Evolutionary conservation across 148 eudicot genomes (phyloP).

Genomic region (Heliosperma pusillum): DNA sequence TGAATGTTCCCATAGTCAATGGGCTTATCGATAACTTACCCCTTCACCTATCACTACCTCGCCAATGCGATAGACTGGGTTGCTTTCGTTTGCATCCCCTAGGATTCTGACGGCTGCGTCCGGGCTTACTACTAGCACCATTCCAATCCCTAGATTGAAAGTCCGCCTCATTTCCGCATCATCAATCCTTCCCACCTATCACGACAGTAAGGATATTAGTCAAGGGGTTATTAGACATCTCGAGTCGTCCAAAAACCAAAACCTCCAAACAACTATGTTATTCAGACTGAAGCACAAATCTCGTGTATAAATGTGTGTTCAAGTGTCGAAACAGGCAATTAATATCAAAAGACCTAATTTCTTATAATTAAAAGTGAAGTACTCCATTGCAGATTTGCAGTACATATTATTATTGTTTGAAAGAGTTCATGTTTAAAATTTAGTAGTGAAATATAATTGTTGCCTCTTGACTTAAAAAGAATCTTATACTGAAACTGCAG

Average conservation of each 20-base stretch:
- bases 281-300: background rate
- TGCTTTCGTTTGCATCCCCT: constrained; percentile 35
- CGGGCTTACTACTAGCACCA: constrained; percentile 77
- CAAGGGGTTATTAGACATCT: background rate
- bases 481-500: too few relatives aligned
- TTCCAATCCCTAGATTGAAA: constrained; percentile 91
- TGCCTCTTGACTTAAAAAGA: too few relatives aligned
- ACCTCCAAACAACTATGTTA: background rate
- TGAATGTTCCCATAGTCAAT: background rate
- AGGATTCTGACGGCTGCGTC: constrained; percentile 63
- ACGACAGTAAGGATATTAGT: background rate
- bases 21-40: constrained; percentile 37
- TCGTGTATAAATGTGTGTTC: background rate
- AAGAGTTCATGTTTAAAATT: too few relatives aligned
- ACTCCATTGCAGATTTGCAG: background rate
- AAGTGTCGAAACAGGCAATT: background rate
- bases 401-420: too few relatives aligned
- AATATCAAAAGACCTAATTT: too few relatives aligned
- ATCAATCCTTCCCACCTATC: constrained; percentile 69
- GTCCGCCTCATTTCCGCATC: constrained; percentile 87
- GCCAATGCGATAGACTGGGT: constrained; percentile 56
- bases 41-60: constrained; percentile 76
- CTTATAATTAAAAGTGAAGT: background rate
- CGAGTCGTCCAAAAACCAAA: background rate
- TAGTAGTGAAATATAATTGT: too few relatives aligned